Evolutionary conservation across 108 stramenopile genomes (phyloP), one percentile per base, ranked within the genome.

Genomic region (Cyclotella choctawhatcheeana): DNA sequence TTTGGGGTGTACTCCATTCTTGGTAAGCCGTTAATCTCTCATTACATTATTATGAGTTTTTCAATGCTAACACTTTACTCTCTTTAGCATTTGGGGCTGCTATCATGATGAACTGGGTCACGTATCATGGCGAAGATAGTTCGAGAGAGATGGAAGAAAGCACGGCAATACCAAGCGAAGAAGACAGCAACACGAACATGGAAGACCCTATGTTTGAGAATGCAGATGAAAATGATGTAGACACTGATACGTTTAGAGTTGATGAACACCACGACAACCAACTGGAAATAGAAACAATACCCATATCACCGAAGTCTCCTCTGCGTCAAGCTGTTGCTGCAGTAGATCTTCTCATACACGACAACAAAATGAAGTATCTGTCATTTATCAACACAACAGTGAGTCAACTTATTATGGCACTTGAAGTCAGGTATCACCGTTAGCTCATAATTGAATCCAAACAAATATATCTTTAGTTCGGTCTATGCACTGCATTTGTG

Each of bases 341-440:
- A 4, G n/a, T 71, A 6, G 85, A 79, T 54, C 83, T 94, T 2
- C 73, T 94, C 25, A 30, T 47, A 12, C 44, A 51, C 14, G 86
- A 94, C 82, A 66, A 86, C n/a, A 91, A 89, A 76, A 88, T 90
- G 90, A 88, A 87, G 62, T 89, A 87, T 58, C 85, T 95, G 81
- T 72, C 90, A 47, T 88, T 88, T 17, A 45, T 91, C 26, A 91
- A 89, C 72, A 84, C 86, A 21, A 77, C 82, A 40, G 55, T 56
- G 55, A 56, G 55, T 56, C 27, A 6, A 1, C 29, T 12, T 31
- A 0, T 56, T 29, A 2, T 31, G 14, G 2, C 22, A 52, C 51
- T 22, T n/a, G n/a, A n/a, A n/a, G n/a, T n/a, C n/a, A n/a, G n/a
- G n/a, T n/a, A n/a, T n/a, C n/a, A n/a, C n/a, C n/a, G n/a, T n/a